phyloP scores from a whole-genome alignment of 768 basidiomycete species.

The Mycena floridula region DNA sequence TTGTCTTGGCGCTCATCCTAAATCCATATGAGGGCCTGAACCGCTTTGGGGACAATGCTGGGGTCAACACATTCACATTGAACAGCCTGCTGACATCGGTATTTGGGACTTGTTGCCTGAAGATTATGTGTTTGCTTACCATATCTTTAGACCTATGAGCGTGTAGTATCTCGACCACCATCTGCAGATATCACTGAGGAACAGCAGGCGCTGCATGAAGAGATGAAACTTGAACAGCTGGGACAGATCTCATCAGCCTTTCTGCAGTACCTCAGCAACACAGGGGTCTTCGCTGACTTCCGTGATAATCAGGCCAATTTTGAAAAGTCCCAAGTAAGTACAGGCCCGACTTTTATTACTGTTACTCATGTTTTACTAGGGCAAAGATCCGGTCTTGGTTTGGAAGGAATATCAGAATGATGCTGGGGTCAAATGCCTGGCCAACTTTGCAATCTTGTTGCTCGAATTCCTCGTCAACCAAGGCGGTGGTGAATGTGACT shows the following conservation, averaged over 20 bases:
- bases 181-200: neutral
- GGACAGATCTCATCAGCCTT: neutral
- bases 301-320: neutral
- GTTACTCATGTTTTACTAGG: neutral
- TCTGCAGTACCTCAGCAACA: neutral
- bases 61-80: neutral
- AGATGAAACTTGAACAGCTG: neutral
- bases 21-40: neutral
- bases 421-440: neutral
- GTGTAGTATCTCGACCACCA: neutral
- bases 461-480: neutral
- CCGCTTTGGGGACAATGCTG: neutral
- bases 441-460: neutral
- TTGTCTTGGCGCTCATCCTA: neutral
- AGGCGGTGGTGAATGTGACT: neutral
- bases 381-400: neutral
- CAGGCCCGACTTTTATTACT: too few relatives aligned
- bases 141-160: neutral
- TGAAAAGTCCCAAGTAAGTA: too few relatives aligned
- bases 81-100: too few relatives aligned
- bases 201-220: neutral
- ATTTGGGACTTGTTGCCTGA: too few relatives aligned
- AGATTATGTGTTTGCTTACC: too few relatives aligned
- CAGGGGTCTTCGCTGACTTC: neutral
- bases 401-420: neutral